Evolutionary conservation across 2,329 filamentous ascomycete species (phyloP).

Genomic region (Emergomyces pasteurianus): DNA sequence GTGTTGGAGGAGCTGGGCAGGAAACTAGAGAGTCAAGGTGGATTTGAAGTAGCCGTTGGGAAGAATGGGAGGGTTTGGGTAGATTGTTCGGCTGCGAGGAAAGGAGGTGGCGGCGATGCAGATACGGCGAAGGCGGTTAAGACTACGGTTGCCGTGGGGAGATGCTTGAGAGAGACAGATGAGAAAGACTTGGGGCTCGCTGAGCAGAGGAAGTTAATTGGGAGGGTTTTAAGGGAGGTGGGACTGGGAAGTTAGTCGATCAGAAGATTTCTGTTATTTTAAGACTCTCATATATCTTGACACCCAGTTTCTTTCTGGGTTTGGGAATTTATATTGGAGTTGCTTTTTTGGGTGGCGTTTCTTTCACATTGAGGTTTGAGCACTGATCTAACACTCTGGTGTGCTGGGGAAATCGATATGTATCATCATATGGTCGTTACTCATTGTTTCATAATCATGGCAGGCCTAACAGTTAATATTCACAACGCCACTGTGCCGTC

Average conservation of each 20-base stretch:
- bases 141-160: conserved; percentile 65
- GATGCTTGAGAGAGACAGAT: conserved; percentile 67
- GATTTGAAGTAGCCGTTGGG: conserved; percentile 88
- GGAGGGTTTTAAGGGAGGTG: conserved; percentile 31
- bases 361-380: neutral
- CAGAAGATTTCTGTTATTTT: neutral
- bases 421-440: neutral
- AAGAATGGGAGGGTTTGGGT: conserved; percentile 91
- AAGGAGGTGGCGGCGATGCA: conserved; percentile 39
- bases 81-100: conserved; percentile 42
- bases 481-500: neutral
- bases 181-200: conserved; percentile 37
- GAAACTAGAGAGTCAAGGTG: conserved; percentile 47
- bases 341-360: neutral
- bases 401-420: neutral
- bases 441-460: neutral
- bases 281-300: neutral
- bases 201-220: conserved; percentile 37
- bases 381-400: neutral
- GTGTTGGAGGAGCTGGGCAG: conserved; percentile 72
- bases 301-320: neutral
- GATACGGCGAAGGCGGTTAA: conserved; percentile 42
- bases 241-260: conserved; percentile 3
- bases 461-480: neutral
- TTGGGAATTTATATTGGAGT: neutral